Base-by-base conservation (phyloP, 2,329 filamentous ascomycete species). In the Ophiostoma sp. region DNA sequence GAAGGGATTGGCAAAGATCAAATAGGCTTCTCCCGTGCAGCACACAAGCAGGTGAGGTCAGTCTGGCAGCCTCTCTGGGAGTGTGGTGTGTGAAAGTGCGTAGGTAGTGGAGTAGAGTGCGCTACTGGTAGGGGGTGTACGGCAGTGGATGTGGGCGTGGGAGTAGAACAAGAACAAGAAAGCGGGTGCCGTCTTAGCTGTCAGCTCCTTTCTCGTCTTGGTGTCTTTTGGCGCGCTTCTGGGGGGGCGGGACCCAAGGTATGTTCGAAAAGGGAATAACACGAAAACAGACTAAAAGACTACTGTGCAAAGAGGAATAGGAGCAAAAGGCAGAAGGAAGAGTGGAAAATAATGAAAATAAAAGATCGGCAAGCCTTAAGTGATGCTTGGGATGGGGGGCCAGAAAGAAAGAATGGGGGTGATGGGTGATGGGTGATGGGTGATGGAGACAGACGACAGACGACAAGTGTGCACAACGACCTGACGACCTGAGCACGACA, bases 1-100 rank as follows among this genome's bases (percentile, higher is more conserved):
- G 48, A 31, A 17, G 75, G 72, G 75, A 74, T 72, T 82, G 75
- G 81, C 78, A 81, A 79, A 81, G 80, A 82, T 77, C 76, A 68
- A 68, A 72, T 72, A 72, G 70, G 42, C 61, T 66, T 66, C 25
- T 59, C 42, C 69, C n/a, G 42, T 42, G 28, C 33, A 42, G 61
- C 45, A 48, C 42, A 19, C 42, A 48, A 19, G 42, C 15, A 48
- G 6, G 15, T 12, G 1, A 48, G 42, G 12, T 19, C 15, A 15
- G 39, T 15, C 39, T n/a, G n/a, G n/a, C n/a, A n/a, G n/a, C 42
- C 42, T 45, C 42, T 25, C 7, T 55, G n/a, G 50, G 50, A 4
- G 45, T 17, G 45, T 28, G 50, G 50, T 11, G 57, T 33, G 57
- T 36, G 57, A 3, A 22, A 6, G 50, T 9, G 5, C 33, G 22